Percentiles rank a stretch among this genome's conserved stretches.
phyloP scores from a whole-genome alignment of 1,284 basidiomycete species.

The Termitomyces sp. region DNA sequence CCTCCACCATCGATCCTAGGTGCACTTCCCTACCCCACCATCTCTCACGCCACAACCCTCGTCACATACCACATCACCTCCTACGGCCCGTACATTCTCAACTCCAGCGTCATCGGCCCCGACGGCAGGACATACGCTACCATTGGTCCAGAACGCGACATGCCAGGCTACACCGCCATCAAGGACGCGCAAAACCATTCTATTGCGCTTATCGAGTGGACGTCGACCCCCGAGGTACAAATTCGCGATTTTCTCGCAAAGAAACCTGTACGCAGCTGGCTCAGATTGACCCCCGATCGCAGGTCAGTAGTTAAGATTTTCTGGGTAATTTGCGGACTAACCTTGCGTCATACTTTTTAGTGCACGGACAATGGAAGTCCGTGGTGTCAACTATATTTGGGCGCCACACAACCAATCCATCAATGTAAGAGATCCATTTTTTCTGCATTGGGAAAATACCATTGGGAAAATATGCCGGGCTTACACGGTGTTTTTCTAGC shows the following conservation, averaged over 20 bases:
- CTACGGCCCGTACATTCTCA: conserved; percentile 47
- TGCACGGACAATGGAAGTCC: conserved; percentile 34
- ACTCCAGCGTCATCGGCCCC: conserved; percentile 49
- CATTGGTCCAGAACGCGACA: conserved; percentile 43
- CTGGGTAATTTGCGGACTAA: not conserved
- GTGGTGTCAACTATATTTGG: conserved; percentile 35
- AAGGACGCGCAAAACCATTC: conserved; percentile 45
- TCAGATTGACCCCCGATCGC: conserved; percentile 45
- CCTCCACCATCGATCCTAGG: conserved; percentile 50
- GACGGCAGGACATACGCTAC: conserved; percentile 37
- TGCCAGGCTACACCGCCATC: conserved; percentile 50
- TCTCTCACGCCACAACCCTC: conserved; percentile 32
- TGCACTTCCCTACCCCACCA: conserved; percentile 51
- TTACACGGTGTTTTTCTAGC: conserved; percentile 22
- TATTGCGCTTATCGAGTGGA: conserved; percentile 59
- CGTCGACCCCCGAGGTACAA: conserved; percentile 48
- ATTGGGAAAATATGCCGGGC: not conserved
- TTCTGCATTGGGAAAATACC: not conserved
- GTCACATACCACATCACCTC: conserved; percentile 47
- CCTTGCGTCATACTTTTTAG: conserved; percentile 16
- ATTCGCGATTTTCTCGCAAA: conserved; percentile 44
- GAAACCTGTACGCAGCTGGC: conserved; percentile 47
- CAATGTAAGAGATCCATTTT: conserved; percentile 26
- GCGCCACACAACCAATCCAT: conserved; percentile 35
- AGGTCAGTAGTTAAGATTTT: conserved; percentile 33